Evolutionary conservation across 192 early-diverging fungal species (phyloP).

Genomic region (Entomortierella lignicola): DNA sequence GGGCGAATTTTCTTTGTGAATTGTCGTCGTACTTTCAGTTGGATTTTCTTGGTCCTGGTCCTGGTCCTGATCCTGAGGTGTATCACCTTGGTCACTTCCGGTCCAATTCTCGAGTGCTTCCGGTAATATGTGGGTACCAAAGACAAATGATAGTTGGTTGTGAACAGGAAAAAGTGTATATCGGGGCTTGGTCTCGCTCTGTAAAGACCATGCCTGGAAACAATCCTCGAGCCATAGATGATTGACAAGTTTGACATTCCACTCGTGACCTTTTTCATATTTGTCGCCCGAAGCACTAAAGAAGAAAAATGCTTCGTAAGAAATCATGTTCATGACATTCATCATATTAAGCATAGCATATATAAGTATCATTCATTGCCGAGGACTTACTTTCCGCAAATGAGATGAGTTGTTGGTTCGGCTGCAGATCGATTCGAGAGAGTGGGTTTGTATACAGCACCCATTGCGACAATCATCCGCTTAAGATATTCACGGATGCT

Average conservation of each 20-base stretch:
- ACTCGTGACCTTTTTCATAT: constrained; percentile 68
- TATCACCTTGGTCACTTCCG: constrained; percentile 38
- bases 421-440: constrained; percentile 55
- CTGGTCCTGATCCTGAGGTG: neutral
- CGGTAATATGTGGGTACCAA: constrained; percentile 61
- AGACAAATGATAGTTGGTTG: constrained; percentile 62
- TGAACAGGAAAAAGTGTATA: constrained; percentile 68
- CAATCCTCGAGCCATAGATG: constrained; percentile 90
- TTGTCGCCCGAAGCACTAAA: constrained; percentile 73
- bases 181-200: constrained; percentile 64
- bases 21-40: neutral
- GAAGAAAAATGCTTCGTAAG: neutral
- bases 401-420: constrained; percentile 77
- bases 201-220: constrained; percentile 70
- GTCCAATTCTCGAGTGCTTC: constrained; percentile 53
- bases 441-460: constrained; percentile 71
- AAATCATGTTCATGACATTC: no score
- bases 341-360: no score
- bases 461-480: constrained; percentile 68
- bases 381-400: constrained; percentile 69
- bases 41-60: neutral
- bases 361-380: neutral
- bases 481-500: constrained; percentile 73
- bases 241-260: constrained; percentile 80
- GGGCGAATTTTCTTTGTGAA: neutral